Evolutionary conservation across 305 asterid species (phyloP), one percentile per base, ranked within the genome.

Genomic region (Fraxinus floribunda): DNA sequence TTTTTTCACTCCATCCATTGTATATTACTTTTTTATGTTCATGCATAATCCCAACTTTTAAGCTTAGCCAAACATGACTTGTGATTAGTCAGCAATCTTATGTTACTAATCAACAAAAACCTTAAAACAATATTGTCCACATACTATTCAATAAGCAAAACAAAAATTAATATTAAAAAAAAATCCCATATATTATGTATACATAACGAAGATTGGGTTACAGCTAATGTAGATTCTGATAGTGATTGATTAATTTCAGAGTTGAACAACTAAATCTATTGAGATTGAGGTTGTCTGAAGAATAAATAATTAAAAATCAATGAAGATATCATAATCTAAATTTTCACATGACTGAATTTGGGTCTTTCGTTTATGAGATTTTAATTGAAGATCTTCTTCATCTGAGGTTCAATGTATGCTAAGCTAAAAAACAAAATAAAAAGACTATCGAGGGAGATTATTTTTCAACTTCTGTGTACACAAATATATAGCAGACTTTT

Each of bases 201-300:
- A 78, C 20, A 78, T 79, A 79, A 46, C 2, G 32, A 52, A 46
- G 80, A 77, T 26, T 77, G 1, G 80, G 39, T 46, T 55, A 49
- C 80, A 77, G 72, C 80, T n/a, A 4, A 74, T 70, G 7, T 32
- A 81, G 68, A 84, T 82, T 83, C 64, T 13, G 55, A 49, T 22
- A 57, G 76, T n/a, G 62, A 79, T 81, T 18, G 34, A 74, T 34
- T 46, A 36, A 26, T 71, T 55, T 64, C 30, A 4, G 82, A 79
- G 70, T 82, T 35, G 85, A 87, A 83, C 44, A 88, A 46, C 85
- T 7, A 79, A 83, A 91, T 90, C 92, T 88, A 88, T 41, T 76
- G 79, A 86, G 95, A 93, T 90, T 87, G 84, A 80, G 83, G 70
- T 84, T 84, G 90, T 89, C 93, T 44, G 36, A 34, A 34, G 36